Conservation (phyloP, 768 basidiomycete genomes). For the Trametes maxima region DNA sequence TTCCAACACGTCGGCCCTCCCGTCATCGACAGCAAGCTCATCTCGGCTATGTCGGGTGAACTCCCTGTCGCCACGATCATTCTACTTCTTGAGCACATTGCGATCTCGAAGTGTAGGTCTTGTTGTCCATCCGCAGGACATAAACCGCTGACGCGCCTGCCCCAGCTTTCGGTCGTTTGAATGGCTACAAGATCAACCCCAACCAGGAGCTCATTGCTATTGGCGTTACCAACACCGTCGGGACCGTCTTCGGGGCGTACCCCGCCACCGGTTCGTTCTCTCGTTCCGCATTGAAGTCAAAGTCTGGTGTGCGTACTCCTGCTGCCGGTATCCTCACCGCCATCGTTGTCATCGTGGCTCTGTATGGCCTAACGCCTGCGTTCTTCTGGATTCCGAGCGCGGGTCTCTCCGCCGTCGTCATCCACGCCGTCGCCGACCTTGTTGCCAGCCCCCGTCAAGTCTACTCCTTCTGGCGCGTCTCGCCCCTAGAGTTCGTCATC, state of each 20-base stretch:
- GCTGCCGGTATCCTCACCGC: slow-evolving; percentile 84
- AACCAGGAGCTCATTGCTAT: slow-evolving; percentile 97
- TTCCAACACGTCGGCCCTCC: slow-evolving; percentile 62
- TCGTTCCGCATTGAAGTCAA: slow-evolving; percentile 93
- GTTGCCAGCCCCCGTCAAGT: slow-evolving; percentile 84
- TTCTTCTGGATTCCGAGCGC: slow-evolving; percentile 90
- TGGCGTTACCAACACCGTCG: slow-evolving; percentile 93
- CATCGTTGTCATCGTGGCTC: slow-evolving; percentile 86
- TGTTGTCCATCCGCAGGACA: not conserved
- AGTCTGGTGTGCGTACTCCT: slow-evolving; percentile 97
- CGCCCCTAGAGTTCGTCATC: slow-evolving; percentile 90
- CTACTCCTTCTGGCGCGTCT: slow-evolving; percentile 91
- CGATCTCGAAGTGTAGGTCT: slow-evolving; percentile 89
- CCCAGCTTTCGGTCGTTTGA: slow-evolving; percentile 89
- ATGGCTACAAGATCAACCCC: slow-evolving; percentile 91
- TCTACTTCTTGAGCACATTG: slow-evolving; percentile 92
- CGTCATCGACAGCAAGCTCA: slow-evolving; percentile 48
- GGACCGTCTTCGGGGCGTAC: slow-evolving; percentile 88
- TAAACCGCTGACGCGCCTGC: not conserved
- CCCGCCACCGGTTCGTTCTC: slow-evolving; percentile 99
- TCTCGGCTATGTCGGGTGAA: slow-evolving; percentile 70
- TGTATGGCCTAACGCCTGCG: slow-evolving; percentile 92
- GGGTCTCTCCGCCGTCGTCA: slow-evolving; percentile 89
- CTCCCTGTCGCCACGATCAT: slow-evolving; percentile 88
- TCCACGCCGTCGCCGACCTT: slow-evolving; percentile 88